Evolutionary conservation across 1,139 yeast genomes (phyloP), one percentile per base, ranked within the genome.

Genomic region (Martiniozyma asiatica): DNA sequence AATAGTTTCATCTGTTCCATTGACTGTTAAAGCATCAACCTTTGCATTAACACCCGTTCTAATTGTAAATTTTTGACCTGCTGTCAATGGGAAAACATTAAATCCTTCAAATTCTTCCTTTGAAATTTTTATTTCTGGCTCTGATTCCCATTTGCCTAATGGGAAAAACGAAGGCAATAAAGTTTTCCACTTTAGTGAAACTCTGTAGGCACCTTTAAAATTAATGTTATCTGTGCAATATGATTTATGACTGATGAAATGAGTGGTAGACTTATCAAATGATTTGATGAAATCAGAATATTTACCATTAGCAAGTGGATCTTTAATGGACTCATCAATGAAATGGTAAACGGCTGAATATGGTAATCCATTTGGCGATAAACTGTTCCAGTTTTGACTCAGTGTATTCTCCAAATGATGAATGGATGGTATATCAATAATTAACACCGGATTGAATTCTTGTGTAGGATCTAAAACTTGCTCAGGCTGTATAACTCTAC

Each of bases 391-490:
- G 4, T 51, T 48, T 24, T 56, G 49, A 0, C 38, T 32, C 1
- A 68, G 16, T 1, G 74, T 63, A 27, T 62, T 58, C 0, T 54
- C 45, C n/a, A 82, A 47, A 44, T 74, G 81, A 0, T 50, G 51
- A 0, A 38, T 34, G 17, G 61, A 57, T 0, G 97, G 95, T 20
- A 87, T 68, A 48, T 89, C 96, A 9, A 89, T 46, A 4, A 89
- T 61, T 26, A 85, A 51, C 11, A 80, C 58, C 24, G 77, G 69
- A 2, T 72, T 64, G 35, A 78, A 79, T 1, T 52, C 42, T 33
- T 74, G 67, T 4, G 73, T 59, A 4, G 72, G 69, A 2, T 70
- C 87, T 37, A 87, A 44, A 1, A 89, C 96, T 46, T 84, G 79
- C 1, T 70, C 68, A 0, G 97, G 82, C 1, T 53, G 47, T 1